phyloP scores from a whole-genome alignment of 768 basidiomycete species.

The Suillus alpinus region DNA sequence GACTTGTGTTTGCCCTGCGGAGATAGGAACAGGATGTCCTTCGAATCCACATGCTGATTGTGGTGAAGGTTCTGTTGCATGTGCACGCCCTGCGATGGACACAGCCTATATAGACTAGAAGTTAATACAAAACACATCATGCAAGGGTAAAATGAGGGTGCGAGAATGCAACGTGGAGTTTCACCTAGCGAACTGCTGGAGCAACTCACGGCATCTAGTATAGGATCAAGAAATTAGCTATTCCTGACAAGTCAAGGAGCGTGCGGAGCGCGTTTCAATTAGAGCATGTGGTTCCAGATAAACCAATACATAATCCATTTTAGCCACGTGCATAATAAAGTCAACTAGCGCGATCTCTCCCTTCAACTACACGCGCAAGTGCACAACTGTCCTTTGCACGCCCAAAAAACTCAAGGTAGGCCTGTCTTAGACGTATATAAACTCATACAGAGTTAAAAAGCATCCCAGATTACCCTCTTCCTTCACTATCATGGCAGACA shows the following conservation, averaged over 20 bases:
- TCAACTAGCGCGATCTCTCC: constrained; percentile 15
- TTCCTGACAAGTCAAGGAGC: constrained; percentile 7
- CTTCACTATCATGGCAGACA: constrained; percentile 45
- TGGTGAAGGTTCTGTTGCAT: constrained; percentile 6
- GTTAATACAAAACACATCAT: background rate
- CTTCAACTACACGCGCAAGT: constrained; percentile 15
- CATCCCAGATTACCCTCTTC: constrained; percentile 1
- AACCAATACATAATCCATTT: constrained; percentile 1
- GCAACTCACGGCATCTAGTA: constrained; percentile 1
- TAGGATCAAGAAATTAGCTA: background rate
- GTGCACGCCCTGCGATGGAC: constrained; percentile 5
- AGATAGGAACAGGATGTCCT: constrained; percentile 6
- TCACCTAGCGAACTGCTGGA: background rate
- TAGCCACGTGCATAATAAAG: constrained; percentile 13
- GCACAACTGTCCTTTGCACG: constrained; percentile 10
- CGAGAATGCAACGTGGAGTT: constrained; percentile 5
- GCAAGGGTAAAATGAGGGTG: background rate
- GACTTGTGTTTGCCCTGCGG: constrained; percentile 7
- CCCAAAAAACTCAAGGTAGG: constrained; percentile 27
- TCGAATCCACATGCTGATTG: constrained; percentile 8
- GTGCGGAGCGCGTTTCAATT: constrained; percentile 8
- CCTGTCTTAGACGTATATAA: constrained; percentile 24
- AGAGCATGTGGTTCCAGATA: constrained; percentile 12
- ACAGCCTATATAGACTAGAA: constrained; percentile 1
- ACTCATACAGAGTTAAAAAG: background rate